phyloP scores from a whole-genome alignment of 2,329 filamentous ascomycete species.

The Elsinoe ampelina region DNA sequence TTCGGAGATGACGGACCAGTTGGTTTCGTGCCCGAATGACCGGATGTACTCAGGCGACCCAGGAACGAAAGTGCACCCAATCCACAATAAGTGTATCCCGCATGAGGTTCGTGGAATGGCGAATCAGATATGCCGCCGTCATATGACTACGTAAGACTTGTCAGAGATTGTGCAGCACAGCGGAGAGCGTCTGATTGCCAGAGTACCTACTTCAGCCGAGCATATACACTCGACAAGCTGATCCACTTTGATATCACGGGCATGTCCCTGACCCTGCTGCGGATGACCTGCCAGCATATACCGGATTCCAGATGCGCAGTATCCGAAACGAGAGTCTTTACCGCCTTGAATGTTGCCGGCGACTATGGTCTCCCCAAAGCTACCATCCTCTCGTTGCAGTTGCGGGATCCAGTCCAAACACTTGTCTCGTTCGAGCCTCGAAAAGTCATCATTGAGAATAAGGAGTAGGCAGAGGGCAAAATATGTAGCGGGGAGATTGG shows the following conservation, averaged over 20 bases:
- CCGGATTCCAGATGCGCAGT: slow-evolving; percentile 69
- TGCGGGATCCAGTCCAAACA: slow-evolving; percentile 64
- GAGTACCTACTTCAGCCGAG: slow-evolving; percentile 40
- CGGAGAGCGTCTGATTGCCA: slow-evolving; percentile 7
- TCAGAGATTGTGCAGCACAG: background rate
- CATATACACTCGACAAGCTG: slow-evolving; percentile 62
- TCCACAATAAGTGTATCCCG: slow-evolving; percentile 85
- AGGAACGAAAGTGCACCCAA: slow-evolving; percentile 69
- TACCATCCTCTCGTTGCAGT: slow-evolving; percentile 75
- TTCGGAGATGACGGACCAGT: slow-evolving; percentile 30
- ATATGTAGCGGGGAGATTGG: slow-evolving; percentile 79
- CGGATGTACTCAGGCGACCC: slow-evolving; percentile 43
- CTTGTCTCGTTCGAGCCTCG: slow-evolving; percentile 55
- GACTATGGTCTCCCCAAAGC: slow-evolving; percentile 76
- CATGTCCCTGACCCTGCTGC: slow-evolving; percentile 46
- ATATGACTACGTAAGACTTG: slow-evolving; percentile 50
- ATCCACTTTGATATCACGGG: slow-evolving; percentile 63
- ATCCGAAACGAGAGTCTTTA: slow-evolving; percentile 78
- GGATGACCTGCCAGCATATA: slow-evolving; percentile 66
- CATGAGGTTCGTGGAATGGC: slow-evolving; percentile 72
- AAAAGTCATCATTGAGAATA: slow-evolving; percentile 50
- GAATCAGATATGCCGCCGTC: slow-evolving; percentile 78
- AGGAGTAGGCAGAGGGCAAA: slow-evolving; percentile 74
- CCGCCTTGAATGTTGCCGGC: slow-evolving; percentile 60
- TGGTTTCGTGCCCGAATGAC: background rate